Percentiles rank a stretch among this genome's conserved stretches.
phyloP scores from a whole-genome alignment of 1,284 basidiomycete genomes.

The Cutaneotrichosporon sp. region DNA sequence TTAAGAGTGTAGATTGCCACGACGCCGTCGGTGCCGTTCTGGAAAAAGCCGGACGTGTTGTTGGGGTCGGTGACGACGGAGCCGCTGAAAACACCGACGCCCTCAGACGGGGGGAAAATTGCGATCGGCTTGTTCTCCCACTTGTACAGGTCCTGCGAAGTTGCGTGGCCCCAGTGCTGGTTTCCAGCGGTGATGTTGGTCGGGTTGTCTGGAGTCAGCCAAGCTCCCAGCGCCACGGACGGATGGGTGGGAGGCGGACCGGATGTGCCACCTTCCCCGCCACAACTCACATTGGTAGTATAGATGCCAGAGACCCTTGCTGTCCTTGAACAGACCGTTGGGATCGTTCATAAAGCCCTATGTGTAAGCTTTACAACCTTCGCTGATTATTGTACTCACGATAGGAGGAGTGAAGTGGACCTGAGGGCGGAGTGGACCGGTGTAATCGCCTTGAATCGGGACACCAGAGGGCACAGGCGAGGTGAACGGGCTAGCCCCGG shows the following conservation, averaged over 20 bases:
- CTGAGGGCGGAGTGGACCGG: slow-evolving; percentile 26
- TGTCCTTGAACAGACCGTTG: slow-evolving; percentile 47
- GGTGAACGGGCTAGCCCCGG: background rate
- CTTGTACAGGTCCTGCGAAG: slow-evolving; percentile 47
- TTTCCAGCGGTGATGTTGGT: slow-evolving; percentile 46
- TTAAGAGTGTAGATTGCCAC: slow-evolving; percentile 51
- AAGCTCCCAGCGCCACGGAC: background rate
- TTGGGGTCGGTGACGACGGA: slow-evolving; percentile 48
- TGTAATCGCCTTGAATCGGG: slow-evolving; percentile 20
- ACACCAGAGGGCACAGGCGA: slow-evolving; percentile 1
- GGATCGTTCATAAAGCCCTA: slow-evolving; percentile 51
- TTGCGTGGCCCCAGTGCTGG: slow-evolving; percentile 52
- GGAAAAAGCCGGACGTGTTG: slow-evolving; percentile 49
- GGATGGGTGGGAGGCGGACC: too few relatives aligned
- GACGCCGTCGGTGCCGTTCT: slow-evolving; percentile 31
- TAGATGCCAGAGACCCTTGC: slow-evolving; percentile 49
- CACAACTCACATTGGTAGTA: slow-evolving; percentile 48
- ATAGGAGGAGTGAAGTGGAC: slow-evolving; percentile 34
- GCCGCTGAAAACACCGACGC: slow-evolving; percentile 44
- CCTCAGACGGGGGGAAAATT: slow-evolving; percentile 33
- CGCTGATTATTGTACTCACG: slow-evolving; percentile 18
- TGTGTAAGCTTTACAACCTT: background rate
- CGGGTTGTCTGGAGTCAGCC: slow-evolving; percentile 40
- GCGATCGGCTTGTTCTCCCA: slow-evolving; percentile 50
- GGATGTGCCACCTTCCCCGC: too few relatives aligned